Base-by-base conservation (phyloP, 2,329 filamentous ascomycete species). In the Macrophomina tecta region DNA sequence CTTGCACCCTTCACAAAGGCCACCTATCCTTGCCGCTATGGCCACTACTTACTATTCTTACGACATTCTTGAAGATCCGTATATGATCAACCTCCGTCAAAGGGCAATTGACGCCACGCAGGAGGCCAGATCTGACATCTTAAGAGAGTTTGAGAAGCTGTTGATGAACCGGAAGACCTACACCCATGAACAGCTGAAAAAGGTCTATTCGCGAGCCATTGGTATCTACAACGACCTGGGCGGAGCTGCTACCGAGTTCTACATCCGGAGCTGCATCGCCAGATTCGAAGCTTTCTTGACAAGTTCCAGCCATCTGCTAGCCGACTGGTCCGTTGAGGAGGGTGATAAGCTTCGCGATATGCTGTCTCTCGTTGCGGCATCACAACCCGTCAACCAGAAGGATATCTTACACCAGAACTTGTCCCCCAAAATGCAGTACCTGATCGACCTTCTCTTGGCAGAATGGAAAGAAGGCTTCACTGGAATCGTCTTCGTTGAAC, bases 21-120 rank as follows among this genome's bases (percentile, higher is more conserved):
- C 72, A 1, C 38, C 48, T 23, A 45, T 75, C n/a, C 64, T 74
- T 34, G 48, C 45, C 30, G 67, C 70, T 23, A 67, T 78, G 5
- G 42, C 67, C 2, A 32, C 64, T 42, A 38, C 75, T 68, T 71
- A 70, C 8, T 16, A 23, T 2, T 68, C 66, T 7, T 78, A 78
- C 58, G 73, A 82, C 55, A 68, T 82, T 9, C 69, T 66, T 46
- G 69, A 69, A 36, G 81, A 83, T 67, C 81, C 81, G 1, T 81
- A 79, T 42, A 71, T 81, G 1, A n/a, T 75, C 0, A 71, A 75
- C 4, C 70, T 83, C 2, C 42, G 72, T 1, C 56, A 73, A 30
- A 72, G 71, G 42, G 70, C 72, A 48, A 67, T 58, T 6, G 45
- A 71, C 14, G 71, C 72, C 1, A 66, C 71, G n/a, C 70, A 79